A percentile compares a stretch with the other conserved stretches of the same genome.
Conservation (phyloP, 768 basidiomycete species). For the Pisolithus tinctorius region DNA sequence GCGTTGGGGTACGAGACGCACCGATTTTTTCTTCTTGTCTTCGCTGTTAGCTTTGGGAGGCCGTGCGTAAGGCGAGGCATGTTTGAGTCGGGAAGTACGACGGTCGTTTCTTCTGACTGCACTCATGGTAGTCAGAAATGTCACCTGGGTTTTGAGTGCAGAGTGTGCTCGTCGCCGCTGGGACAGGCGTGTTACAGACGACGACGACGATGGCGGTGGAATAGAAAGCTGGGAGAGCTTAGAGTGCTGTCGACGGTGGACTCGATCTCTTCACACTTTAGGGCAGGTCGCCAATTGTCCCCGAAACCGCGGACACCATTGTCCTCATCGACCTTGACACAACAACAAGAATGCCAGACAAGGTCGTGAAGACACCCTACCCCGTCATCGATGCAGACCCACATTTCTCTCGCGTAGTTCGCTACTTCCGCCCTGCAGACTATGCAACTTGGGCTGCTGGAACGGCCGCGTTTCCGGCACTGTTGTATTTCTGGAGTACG, state of each 20-base stretch:
- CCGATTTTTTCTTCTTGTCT: conserved; percentile 40
- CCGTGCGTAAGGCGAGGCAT: conserved; percentile 54
- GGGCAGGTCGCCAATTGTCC: conserved; percentile 22
- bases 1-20: conserved; percentile 18
- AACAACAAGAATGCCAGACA: conserved; percentile 31
- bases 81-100: conserved; percentile 29
- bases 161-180: conserved; percentile 6
- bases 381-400: conserved; percentile 95
- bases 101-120: conserved; percentile 44
- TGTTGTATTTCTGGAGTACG: conserved; percentile 78
- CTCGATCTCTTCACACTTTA: conserved; percentile 19
- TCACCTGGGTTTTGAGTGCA: neutral
- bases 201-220: conserved; percentile 7
- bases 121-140: conserved; percentile 38
- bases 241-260: conserved; percentile 13
- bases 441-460: conserved; percentile 77
- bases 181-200: conserved; percentile 1
- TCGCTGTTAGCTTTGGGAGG: conserved; percentile 19
- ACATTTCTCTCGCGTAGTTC: conserved; percentile 76
- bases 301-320: neutral
- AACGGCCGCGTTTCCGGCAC: conserved; percentile 77
- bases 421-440: conserved; percentile 85
- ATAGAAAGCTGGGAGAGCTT: conserved; percentile 3
- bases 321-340: neutral
- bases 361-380: conserved; percentile 58